Conservation (phyloP, 345 rosid species). For the Lagerstroemia speciosa region DNA sequence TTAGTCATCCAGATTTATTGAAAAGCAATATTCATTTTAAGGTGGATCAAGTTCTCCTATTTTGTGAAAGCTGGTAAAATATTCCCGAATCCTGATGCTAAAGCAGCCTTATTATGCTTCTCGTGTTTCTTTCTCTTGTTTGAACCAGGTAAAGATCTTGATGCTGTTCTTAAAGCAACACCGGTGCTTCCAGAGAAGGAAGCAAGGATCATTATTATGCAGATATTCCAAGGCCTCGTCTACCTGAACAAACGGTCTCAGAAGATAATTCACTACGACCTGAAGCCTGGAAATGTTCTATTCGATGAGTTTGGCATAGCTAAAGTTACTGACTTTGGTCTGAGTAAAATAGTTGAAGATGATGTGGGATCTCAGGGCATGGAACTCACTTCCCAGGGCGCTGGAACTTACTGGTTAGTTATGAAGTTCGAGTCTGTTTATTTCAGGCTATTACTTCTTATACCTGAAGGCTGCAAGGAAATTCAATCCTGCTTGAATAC, state of each 20-base stretch:
- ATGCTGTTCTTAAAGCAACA: conserved; percentile 95
- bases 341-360: conserved; percentile 95
- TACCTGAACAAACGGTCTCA: conserved; percentile 79
- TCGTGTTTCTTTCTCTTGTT: conserved; percentile 6
- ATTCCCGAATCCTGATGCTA: not conserved
- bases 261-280: conserved; percentile 94
- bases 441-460: not conserved
- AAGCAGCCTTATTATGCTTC: not conserved
- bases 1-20: not conserved
- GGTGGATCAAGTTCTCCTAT: not conserved
- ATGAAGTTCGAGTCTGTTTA: not conserved
- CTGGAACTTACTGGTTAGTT: conserved; percentile 96
- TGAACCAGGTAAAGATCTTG: conserved; percentile 89
- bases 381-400: conserved; percentile 99
- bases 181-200: conserved; percentile 89
- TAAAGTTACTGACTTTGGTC: conserved; percentile 99
- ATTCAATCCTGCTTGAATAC: not conserved
- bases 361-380: conserved; percentile 93
- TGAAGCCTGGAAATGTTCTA: conserved; percentile 98
- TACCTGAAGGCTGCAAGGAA: not conserved
- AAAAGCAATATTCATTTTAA: not conserved
- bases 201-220: conserved; percentile 85
- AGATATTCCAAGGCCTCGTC: conserved; percentile 93
- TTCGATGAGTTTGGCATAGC: conserved; percentile 95
- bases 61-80: not conserved